A percentile compares a stretch with the other conserved stretches of the same genome.
phyloP scores from a whole-genome alignment of 176 grass and related monocot species.

The Chrysopogon serrulatus region DNA sequence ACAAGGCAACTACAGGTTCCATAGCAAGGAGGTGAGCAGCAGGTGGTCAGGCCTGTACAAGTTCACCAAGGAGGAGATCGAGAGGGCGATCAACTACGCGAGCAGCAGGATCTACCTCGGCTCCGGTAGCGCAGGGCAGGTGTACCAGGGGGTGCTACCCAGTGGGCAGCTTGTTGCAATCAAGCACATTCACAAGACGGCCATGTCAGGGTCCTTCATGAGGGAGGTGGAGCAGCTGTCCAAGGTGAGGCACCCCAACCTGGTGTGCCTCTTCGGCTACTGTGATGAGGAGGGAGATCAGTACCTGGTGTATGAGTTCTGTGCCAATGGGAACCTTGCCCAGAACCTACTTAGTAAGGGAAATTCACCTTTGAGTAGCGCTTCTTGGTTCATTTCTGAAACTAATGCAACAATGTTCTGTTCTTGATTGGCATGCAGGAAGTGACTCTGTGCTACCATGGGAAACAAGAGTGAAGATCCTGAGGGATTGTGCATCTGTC shows the following conservation, averaged over 20 bases:
- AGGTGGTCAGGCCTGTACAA: slow-evolving; percentile 61
- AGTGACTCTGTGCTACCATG: slow-evolving; percentile 44
- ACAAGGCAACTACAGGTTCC: slow-evolving; percentile 22
- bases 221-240: slow-evolving; percentile 59
- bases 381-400: not conserved
- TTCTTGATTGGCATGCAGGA: slow-evolving; percentile 40
- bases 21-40: slow-evolving; percentile 15
- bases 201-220: slow-evolving; percentile 41
- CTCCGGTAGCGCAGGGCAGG: slow-evolving; percentile 51
- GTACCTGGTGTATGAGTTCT: slow-evolving; percentile 66
- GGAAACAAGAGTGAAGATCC: slow-evolving; percentile 49
- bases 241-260: slow-evolving; percentile 50
- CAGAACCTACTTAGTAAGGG: slow-evolving; percentile 50
- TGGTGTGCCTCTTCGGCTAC: slow-evolving; percentile 64
- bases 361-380: not conserved
- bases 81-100: slow-evolving; percentile 47
- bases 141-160: slow-evolving; percentile 59
- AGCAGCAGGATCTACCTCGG: slow-evolving; percentile 42
- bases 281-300: slow-evolving; percentile 57
- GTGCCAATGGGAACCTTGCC: slow-evolving; percentile 54
- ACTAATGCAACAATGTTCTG: not conserved
- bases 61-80: slow-evolving; percentile 57
- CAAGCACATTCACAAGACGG: slow-evolving; percentile 55
- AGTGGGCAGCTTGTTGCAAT: slow-evolving; percentile 61
- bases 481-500: slow-evolving; percentile 52